These are phyloP conservation scores for Neurospora discreta DNA, from an alignment of 495 filamentous ascomycete genomes.

Conservation along the genomic window DNA sequence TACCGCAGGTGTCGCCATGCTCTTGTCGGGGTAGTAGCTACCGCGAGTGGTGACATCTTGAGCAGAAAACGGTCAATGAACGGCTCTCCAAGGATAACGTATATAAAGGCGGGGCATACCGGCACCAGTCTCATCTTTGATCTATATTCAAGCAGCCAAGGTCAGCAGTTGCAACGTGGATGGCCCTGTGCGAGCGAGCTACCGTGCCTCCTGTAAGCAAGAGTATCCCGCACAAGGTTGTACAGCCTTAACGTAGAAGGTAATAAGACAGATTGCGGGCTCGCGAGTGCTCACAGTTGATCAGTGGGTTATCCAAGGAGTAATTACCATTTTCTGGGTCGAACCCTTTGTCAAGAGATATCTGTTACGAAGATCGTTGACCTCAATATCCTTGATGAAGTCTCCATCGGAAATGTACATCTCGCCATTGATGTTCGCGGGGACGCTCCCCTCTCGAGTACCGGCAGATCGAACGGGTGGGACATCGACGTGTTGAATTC, in stretches of 20 bases:
- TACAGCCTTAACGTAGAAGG: conserved; percentile 18
- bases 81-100: conserved; percentile 39
- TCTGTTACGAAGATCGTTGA: conserved; percentile 94
- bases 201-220: conserved; percentile 78
- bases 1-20: conserved; percentile 87
- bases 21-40: conserved; percentile 93
- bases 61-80: conserved; percentile 46
- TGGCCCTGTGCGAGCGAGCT: conserved; percentile 55
- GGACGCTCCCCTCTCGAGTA: conserved; percentile 18
- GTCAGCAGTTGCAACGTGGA: conserved; percentile 97
- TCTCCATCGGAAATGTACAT: conserved; percentile 93
- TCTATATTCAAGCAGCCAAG: conserved; percentile 87
- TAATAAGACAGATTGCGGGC: conserved; percentile 23
- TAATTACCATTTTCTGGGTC: conserved; percentile 99
- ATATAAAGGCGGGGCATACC: conserved; percentile 67
- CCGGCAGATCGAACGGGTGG: conserved; percentile 57
- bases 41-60: conserved; percentile 99
- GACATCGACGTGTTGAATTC: conserved; percentile 87
- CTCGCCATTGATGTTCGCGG: conserved; percentile 57
- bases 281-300: conserved; percentile 47
- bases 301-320: conserved; percentile 65
- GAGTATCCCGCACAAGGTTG: conserved; percentile 48
- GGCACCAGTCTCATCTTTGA: conserved; percentile 99
- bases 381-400: conserved; percentile 95
- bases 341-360: conserved; percentile 96